Base-by-base conservation (phyloP, 768 basidiomycete species). In the Lactarius quietus region DNA sequence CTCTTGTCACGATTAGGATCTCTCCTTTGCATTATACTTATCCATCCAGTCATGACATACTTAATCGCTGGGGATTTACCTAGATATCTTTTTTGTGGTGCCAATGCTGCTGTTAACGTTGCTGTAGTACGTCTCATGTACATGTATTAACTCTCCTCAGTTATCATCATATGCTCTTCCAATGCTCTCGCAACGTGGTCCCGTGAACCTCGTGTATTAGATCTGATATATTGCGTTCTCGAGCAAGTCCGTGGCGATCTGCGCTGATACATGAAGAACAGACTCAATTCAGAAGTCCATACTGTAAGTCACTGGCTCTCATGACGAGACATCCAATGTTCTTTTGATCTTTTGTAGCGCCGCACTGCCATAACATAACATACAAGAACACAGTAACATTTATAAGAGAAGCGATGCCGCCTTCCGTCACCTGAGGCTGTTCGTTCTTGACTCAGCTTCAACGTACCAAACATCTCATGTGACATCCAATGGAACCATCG, bases 11-110 rank as follows among this genome's bases (percentile, higher is more conserved):
- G 56, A 62, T 41, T 43, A 26, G 20, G 41, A 45, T 58, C 35
- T 43, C 9, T 33, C 57, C 39, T 53, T 35, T 61, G 33, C 65
- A 62, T 51, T 66, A 66, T 62, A 66, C 65, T 62, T 66, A 66
- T 66, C 61, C n/a, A 18, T 62, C 61, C 28, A 18, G 57, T 62
- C 61, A 62, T 31, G 41, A 54, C 51, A 33, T 12, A 28, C 55
- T 57, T 58, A 41, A 62, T 51, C 51, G 15, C 33, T 53, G 45
- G 64, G 57, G 43, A 61, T 61, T 55, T 65, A 61, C 36, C 39
- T 62, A 66, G 65, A 66, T 59, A 59, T 61, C 35, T 41, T 54
- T 54, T 58, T 62, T 43, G 33, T 1, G 38, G 38, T n/a, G 39
- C 45, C 9, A 66, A 41, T 53, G 36, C 18, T 45, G 23, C 57